Base-by-base conservation (phyloP, 768 basidiomycete genomes). In the Panus rudis region DNA sequence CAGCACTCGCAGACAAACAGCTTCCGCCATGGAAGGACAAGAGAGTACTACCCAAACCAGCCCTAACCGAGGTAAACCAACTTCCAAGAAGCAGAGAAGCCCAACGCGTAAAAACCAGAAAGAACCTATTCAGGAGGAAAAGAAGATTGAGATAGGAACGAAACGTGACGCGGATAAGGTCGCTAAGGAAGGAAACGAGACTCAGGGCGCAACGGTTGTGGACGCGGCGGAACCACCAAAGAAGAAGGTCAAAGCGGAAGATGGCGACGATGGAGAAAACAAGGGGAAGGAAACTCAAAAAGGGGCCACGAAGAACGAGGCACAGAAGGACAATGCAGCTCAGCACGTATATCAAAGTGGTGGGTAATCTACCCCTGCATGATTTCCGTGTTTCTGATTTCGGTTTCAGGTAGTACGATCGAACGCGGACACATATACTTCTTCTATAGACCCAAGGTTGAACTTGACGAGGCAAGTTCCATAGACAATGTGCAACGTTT, bases 361-460 rank as follows among this genome's bases (percentile, higher is more conserved):
- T 55, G 30, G 1, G 50, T 5, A 4, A 11, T 12, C n/a, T 19
- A 6, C 32, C 6, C 20, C 33, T 27, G 7, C 20, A 23, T 26
- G 22, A 21, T 16, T 42, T 28, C 20, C 3, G 21, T 34, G 4
- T 6, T 17, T 6, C 7, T 11, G 26, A 20, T 33, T 26, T 19
- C 12, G 20, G 16, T 39, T 24, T 31, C 34, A 8, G 20, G 11
- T 38, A 78, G 76, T 7, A 72, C 71, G 8, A 76, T 76, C 39
- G 75, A 79, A 51, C 62, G 77, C 13, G 78, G 77, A 7, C 73
- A 79, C 47, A 68, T 82, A 34, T 81, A 81, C 59, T 79, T 81
- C 57, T 75, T 79, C 61, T 82, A 78, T 52, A 72, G 75, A 10
- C 79, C 78, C 3, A 70, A 73, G 22, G 76, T 79, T 16, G 60